Base-by-base conservation (phyloP, 495 filamentous ascomycete species). In the Wilcoxina mikolae region DNA sequence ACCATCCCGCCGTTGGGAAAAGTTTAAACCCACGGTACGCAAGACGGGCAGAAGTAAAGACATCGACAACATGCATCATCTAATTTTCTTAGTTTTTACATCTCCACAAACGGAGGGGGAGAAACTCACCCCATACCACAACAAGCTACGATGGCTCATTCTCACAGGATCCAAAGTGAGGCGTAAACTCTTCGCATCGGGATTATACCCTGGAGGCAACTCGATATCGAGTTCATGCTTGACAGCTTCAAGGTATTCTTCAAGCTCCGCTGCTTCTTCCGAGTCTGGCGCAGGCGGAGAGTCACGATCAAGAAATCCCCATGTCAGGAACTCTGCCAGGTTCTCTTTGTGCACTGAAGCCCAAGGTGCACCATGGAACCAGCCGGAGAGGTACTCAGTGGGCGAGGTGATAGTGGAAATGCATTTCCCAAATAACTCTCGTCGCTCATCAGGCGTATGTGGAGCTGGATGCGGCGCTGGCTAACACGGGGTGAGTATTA, bases 111-210 rank as follows among this genome's bases (percentile, higher is more conserved):
- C 49, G 18, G 12, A 52, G 12, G 12, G 3, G 24, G 3, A 39
- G 26, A 9, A 52, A 24, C 28, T 41, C 33, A 52, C 49, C 17
- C 1, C 1, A 62, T 84, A 86, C 82, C 82, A 85, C 15, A 73
- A 49, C 28, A 84, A 65, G 57, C 75, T 78, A 41, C 80, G 71
- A 59, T 82, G 78, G 54, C 73, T 62, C 66, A 78, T 79, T 31
- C 74, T 69, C 38, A 84, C 73, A 20, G 68, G 62, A 62, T 85
- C 82, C n/a, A 84, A 41, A 10, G 80, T 86, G 47, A 85, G 66
- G 35, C 81, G 70, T 45, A 86, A 61, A 25, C 72, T 65, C 45
- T 68, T 68, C 5, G 76, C 80, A 3, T 64, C 68, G 17, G 76
- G 78, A 49, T 56, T 39, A 17, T 70, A 70, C 17, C 78, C 82